Conservation (phyloP, 805 yeast genomes). For the Zygosaccharomyces siamensis region DNA sequence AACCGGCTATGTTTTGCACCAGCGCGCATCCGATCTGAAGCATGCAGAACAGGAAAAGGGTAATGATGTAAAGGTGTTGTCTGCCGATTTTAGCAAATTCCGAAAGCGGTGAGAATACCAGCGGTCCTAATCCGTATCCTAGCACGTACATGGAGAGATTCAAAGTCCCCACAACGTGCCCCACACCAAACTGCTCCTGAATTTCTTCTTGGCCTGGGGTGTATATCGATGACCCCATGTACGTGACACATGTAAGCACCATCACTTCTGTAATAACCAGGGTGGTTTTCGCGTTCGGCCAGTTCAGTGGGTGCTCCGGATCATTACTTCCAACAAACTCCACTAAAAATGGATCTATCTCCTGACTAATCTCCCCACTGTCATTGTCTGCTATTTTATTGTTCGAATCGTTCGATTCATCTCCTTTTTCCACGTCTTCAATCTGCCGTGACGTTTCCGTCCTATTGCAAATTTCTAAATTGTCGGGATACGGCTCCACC, state of each 20-base stretch:
- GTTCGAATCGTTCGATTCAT: background rate
- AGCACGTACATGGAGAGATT: conserved; percentile 52
- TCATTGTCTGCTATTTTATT: background rate
- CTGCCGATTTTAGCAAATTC: conserved; percentile 54
- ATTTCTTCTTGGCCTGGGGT: conserved; percentile 49
- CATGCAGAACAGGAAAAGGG: conserved; percentile 44
- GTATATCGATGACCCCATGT: conserved; percentile 53
- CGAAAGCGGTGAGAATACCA: conserved; percentile 54
- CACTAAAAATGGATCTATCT: conserved; percentile 32
- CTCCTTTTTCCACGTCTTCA: background rate
- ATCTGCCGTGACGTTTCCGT: background rate
- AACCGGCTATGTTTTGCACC: conserved; percentile 45
- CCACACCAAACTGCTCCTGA: conserved; percentile 42
- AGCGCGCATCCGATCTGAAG: conserved; percentile 56
- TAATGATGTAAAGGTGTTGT: conserved; percentile 43
- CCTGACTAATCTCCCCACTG: conserved; percentile 3
- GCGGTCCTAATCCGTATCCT: conserved; percentile 60
- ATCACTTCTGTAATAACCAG: conserved; percentile 40
- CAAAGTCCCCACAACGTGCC: conserved; percentile 43
- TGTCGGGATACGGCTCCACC: background rate
- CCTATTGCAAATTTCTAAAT: background rate
- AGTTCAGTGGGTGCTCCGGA: conserved; percentile 52
- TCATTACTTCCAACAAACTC: conserved; percentile 38
- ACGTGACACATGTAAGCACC: conserved; percentile 45
- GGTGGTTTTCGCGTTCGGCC: conserved; percentile 43